Base-by-base conservation (phyloP, 495 filamentous ascomycete genomes). In the Hyaloscypha bicolor region DNA sequence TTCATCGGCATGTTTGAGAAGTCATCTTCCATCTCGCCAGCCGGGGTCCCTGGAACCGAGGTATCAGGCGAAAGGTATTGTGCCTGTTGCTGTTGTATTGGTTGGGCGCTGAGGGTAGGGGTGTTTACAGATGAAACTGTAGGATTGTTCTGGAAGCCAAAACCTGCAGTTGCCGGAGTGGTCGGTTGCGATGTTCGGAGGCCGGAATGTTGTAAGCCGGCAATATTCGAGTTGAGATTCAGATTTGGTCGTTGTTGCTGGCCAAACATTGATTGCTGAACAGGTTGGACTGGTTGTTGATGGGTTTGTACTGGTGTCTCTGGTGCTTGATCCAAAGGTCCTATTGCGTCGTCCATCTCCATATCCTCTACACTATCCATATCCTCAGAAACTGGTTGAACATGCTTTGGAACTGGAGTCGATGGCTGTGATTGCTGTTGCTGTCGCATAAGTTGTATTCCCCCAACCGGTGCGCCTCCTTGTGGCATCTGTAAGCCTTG, bases 41-140 rank as follows among this genome's bases (percentile, higher is more conserved):
- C 86, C 3, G 91, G 91, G 14, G 91, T 93, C 55, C 88, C 89
- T 14, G 91, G 91, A 56, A 85, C 84, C 21, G 90, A 93, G 12
- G 89, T 90, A 73, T 93, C 89, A 55, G 90, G 90, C 1, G 91
- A 92, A 68, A 83, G 84, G 63, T 86, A 88, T 65, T 90, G 32
- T 32, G 56, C 9, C 32, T 60, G 85, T n/a, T 84, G 81, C 53
- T 84, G 84, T 69, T 87, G 83, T 45, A 86, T 78, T 8, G 82
- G 75, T 67, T 82, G 82, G 4, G 76, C 78, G 67, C 77, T 88
- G 63, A 97, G 80, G 12, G 94, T 96, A 0, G 94, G 95, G 4
- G 93, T 97, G 73, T 98, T 98, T 62, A 97, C 94, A 42, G 94
- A 97, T 12, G 95, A 97, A n/a, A 98, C 92, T 0, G 93, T 98